A percentile compares a stretch with the other conserved stretches of the same genome.
Evolutionary conservation across 352 stramenopile genomes (phyloP).

Genomic region (Globisporangium okanoganense): DNA sequence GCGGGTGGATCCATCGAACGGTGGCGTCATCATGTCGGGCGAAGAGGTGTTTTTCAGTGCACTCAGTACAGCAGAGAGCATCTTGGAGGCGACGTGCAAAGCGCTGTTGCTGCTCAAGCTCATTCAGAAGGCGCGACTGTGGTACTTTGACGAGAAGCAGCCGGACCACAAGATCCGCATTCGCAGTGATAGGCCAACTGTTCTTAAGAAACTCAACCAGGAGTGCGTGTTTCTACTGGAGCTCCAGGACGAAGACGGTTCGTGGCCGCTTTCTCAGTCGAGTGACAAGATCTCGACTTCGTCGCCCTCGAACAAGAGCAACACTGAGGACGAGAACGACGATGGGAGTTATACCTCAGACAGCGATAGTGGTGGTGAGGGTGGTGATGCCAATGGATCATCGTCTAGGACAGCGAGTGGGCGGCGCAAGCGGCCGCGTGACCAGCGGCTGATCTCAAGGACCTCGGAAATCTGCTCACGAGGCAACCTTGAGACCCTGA

Average conservation of each 20-base stretch:
- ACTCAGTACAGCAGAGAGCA: constrained; percentile 50
- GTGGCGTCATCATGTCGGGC: constrained; percentile 70
- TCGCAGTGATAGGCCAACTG: constrained; percentile 34
- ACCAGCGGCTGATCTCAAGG: constrained; percentile 41
- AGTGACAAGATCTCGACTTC: constrained; percentile 30
- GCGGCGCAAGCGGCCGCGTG: constrained; percentile 34
- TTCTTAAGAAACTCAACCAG: constrained; percentile 61
- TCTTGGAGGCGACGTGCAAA: constrained; percentile 72
- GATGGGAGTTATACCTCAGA: not conserved
- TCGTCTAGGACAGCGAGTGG: not conserved
- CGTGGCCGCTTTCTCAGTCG: constrained; percentile 77
- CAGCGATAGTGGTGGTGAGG: constrained; percentile 13
- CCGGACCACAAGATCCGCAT: constrained; percentile 69
- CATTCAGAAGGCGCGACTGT: constrained; percentile 70
- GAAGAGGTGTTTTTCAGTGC: constrained; percentile 74
- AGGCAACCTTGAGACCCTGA: constrained; percentile 63
- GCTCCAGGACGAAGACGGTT: constrained; percentile 80
- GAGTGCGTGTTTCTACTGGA: constrained; percentile 79
- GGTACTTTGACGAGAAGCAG: constrained; percentile 75
- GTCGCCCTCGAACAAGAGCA: constrained; percentile 24
- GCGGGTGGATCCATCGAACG: constrained; percentile 61
- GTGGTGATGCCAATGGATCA: constrained; percentile 19
- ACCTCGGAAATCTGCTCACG: constrained; percentile 76
- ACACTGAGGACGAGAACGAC: constrained; percentile 1
- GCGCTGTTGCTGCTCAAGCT: constrained; percentile 68